Conservation (phyloP, 768 basidiomycete genomes). For the Auricularia sp. region DNA sequence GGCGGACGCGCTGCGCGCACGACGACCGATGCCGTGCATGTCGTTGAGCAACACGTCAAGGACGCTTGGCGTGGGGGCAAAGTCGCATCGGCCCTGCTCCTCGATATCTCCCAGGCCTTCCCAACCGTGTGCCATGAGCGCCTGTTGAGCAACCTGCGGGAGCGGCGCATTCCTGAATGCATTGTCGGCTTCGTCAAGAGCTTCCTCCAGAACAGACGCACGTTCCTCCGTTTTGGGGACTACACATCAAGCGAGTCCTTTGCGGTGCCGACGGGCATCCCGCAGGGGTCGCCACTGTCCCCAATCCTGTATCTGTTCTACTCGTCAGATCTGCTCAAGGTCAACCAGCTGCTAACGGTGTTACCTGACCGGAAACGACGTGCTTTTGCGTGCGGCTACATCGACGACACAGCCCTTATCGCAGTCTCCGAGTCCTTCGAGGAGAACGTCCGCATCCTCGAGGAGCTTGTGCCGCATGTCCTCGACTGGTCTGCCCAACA, state of each 20-base stretch:
- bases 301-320: conserved; percentile 13
- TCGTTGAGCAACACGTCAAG: conserved; percentile 5
- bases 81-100: conserved; percentile 6
- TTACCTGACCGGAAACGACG: neutral
- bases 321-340: conserved; percentile 1
- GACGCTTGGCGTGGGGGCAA: conserved; percentile 7
- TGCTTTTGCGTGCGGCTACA: neutral
- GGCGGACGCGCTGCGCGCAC: neutral
- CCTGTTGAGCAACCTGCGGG: conserved; percentile 9
- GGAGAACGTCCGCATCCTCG: neutral
- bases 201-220: conserved; percentile 4
- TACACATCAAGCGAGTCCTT: neutral
- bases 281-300: conserved; percentile 9
- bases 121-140: conserved; percentile 6
- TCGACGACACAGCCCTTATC: conserved; percentile 2
- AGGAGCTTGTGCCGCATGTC: neutral
- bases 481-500: conserved; percentile 1
- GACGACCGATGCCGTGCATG: conserved; percentile 9
- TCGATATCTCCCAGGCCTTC: conserved; percentile 12
- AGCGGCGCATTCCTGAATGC: conserved; percentile 5
- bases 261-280: conserved; percentile 3
- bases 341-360: neutral
- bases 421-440: neutral
- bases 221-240: conserved; percentile 4
- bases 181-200: conserved; percentile 1